Evolutionary conservation across 2,329 filamentous ascomycete species (phyloP), one percentile per base, ranked within the genome.

Genomic region (Stachybotrys echinatus): DNA sequence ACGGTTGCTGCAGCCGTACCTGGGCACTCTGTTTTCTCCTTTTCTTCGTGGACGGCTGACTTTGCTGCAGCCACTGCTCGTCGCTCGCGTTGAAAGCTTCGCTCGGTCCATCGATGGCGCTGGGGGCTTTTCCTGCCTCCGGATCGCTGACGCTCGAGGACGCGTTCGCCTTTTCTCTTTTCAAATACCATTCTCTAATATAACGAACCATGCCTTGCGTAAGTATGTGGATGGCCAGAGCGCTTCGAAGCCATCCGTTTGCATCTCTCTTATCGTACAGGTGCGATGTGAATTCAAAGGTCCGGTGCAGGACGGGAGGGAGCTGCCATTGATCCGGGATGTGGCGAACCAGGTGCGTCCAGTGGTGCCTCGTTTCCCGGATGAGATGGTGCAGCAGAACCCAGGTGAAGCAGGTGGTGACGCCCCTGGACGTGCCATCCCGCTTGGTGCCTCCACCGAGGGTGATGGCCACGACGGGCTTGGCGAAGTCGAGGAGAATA

Each of bases 401-500:
- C 66, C 89, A 85, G 55, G 80, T 72, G 56, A 88, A 79, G 64
- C 86, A 90, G 39, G 86, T 80, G 47, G 88, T 76, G 44, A 89
- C 82, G 61, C 87, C 89, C 60, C 85, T 83, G 49, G 85, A 84
- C 5, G 85, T 83, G 47, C 85, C 84, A 52, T 85, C 81, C 57
- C 79, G 80, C 7, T 83, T 82, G 55, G 80, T 84, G 52, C 90
- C 90, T 52, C 91, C 92, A 54, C 92, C 92, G 12, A 96, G 74
- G 1, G 91, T 95, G 51, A 96, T 84, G 51, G 92, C 92, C 63
- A 96, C 95, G 64, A 96, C 90, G 51, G 92, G 89, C 69, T 96
- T 92, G 52, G 92, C 90, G 48, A 96, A 79, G 65, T 96, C 92
- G 58, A 96, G 77, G 51, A 92, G 87, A 62, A 95, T 86, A 63